Base-by-base conservation (phyloP, 805 yeast species). In the Kuraishia capsulata region DNA sequence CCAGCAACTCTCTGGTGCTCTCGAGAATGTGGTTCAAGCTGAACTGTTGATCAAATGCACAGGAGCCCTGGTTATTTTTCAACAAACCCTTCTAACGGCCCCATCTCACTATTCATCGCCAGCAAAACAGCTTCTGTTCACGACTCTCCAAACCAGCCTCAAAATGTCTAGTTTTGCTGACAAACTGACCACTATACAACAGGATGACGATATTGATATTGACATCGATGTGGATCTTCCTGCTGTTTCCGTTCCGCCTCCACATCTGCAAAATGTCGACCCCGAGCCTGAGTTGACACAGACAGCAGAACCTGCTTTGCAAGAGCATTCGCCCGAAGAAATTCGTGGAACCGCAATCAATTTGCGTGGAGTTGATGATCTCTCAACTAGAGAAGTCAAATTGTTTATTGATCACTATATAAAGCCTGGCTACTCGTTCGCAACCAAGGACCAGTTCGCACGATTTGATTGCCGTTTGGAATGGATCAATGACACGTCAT, bases 401-500 rank as follows among this genome's bases (percentile, higher is more conserved):
- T 52, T 65, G 11, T 79, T 65, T 49, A 54, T 79, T n/a, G 76
- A 71, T 39, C 56, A 59, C 39, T 67, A 69, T 48, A 42, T 67
- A 17, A 61, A 55, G 46, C 64, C 64, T 5, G 54, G 50, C 24
- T 47, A 50, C 21, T 46, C 47, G 5, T 61, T 53, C 37, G 49
- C 45, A n/a, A 51, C 43, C 18, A 44, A 53, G 20, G 58, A 57
- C 2, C 38, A 52, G 26, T 59, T 44, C 36, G 49, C 50, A 3
- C 47, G 43, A 33, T 50, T 54, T 38, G 45, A 51, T 19, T 74
- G 67, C 51, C 57, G 60, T 21, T 54, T 79, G 20, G 76, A 79
- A 48, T 81, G 89, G 89, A 67, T 81, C 30, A 74, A 81, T 50
- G 89, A 81, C 52, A 50, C 71, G 16, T 62, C 75, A 2, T 65